Base-by-base conservation (phyloP, 1,139 yeast species). In the Saccharomyces hybrid region DNA sequence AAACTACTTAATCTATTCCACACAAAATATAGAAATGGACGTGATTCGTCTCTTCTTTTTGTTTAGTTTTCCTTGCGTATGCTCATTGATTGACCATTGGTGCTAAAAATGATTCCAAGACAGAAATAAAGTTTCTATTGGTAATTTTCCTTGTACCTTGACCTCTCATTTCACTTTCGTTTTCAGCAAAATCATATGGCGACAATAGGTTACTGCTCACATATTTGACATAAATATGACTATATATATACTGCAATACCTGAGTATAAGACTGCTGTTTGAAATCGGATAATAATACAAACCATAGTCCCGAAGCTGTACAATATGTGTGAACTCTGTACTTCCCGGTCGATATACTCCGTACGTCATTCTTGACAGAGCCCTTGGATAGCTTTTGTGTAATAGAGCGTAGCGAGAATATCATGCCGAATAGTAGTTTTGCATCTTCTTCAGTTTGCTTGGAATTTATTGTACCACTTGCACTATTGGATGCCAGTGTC, bases 361-460 rank as follows among this genome's bases (percentile, higher is more conserved):
- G 78, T 59, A 88, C 78, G 32, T 78, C 71, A 65, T 86, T 88
- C 54, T 71, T 57, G 1, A 54, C 55, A 3, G 63, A 60, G 3
- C 62, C 67, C 11, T 64, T 63, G 29, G 77, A 76, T 6, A 89
- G 73, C 64, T 87, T 85, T 28, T 82, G 76, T 0, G 93, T 79
- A 52, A 91, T 80, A 60, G 84, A 87, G 55, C 91, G 80, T 59
- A 93, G 72, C 7, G 97, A 89, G 67, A 83, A 87, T 19, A 89
- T 75, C 51, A 88, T 82, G n/a, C 99, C 99, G 68, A 89, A 93
- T 19, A 93, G 75, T 48, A 93, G 78, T 68, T 93, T 87, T 11
- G 93, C 84, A 14, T 81, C 76, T 64, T 86, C 85, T 47, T 83
- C 83, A 54, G 78, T 78, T 65, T 82, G 84, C 57, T 76, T 78